Evolutionary conservation across 805 yeast genomes (phyloP), one percentile per base, ranked within the genome.

Genomic region (Candida dajiaensis): DNA sequence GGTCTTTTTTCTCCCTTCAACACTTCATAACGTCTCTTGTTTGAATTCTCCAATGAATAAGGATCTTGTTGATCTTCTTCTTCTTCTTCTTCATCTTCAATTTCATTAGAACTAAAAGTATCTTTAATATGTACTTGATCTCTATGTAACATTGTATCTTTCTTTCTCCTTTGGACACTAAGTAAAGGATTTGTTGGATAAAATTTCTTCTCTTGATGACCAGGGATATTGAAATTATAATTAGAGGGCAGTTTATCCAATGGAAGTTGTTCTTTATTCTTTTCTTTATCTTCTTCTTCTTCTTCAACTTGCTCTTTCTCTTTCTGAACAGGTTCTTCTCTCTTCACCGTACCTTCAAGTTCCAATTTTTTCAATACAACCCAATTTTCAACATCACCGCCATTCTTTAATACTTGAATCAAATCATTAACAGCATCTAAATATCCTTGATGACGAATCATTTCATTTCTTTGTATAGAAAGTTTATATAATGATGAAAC

Each of bases 401-500:
- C 55, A 29, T 69, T 52, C 12, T 72, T 60, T 9, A 77, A 64
- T 19, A 71, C 64, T 15, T 62, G 64, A 8, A 78, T 55, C 21
- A 83, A 52, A 50, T 83, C 89, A 49, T 81, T 77, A 3, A 83
- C 50, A 54, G 86, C 81, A 28, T 76, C 77, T 38, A 81, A 56
- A 55, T 83, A 83, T 0, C 90, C 90, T 47, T 72, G 73, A 43
- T 75, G 71, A 43, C 70, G 71, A 10, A 75, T 57, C 22, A 79
- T 54, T 6, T 74, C 62, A 20, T 66, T 71, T 40, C 77, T 71
- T 42, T 73, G 71, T 45, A 76, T 74, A 15, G 85, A 75, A 10
- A 80, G 59, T 42, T 85, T 67, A 55, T 83, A 83, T 12, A 83
- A 68, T 4, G 82, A 72, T 9, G 89, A 85, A 23, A 83, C 85